Percentiles rank a stretch among this genome's conserved stretches.
Evolutionary conservation across 129 eudicot genomes (phyloP).

Genomic region (Saposhnikovia divaricata): DNA sequence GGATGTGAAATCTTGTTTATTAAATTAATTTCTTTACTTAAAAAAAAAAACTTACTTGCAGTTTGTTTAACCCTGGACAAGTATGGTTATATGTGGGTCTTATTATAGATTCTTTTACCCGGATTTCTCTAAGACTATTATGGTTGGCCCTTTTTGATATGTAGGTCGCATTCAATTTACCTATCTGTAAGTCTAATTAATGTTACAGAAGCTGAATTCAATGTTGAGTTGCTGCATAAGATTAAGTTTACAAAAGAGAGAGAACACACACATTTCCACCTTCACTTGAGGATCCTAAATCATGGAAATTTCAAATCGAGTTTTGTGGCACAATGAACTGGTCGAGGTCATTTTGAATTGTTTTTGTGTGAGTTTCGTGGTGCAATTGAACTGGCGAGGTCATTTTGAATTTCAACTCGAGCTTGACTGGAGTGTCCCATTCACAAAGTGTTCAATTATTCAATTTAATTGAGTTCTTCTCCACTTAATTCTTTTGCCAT

Average conservation of each 20-base stretch:
- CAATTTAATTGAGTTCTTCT: not conserved
- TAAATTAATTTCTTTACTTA: not conserved
- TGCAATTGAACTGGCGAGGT: too few species aligned
- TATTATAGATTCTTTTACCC: not conserved
- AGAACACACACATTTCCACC: not conserved
- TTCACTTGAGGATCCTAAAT: not conserved
- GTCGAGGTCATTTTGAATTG: not conserved
- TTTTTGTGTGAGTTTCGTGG: not conserved
- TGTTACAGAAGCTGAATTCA: not conserved
- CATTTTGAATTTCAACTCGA: not conserved
- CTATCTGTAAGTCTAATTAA: not conserved
- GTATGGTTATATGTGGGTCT: not conserved
- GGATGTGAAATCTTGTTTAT: not conserved
- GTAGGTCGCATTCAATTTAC: not conserved
- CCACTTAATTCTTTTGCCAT: not conserved
- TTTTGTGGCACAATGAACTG: not conserved
- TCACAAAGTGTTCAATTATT: not conserved
- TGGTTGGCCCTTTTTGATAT: not conserved
- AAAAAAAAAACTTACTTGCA: not conserved
- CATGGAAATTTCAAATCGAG: not conserved
- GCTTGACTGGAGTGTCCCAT: not conserved
- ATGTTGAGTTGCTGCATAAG: not conserved
- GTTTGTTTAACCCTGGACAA: not conserved
- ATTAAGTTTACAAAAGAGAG: not conserved
- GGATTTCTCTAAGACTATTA: not conserved